Evolutionary conservation across 225 moss, liverwort and hornwort species (phyloP), one percentile per base, ranked within the genome.

Genomic region (Physcomitrellopsis africana): DNA sequence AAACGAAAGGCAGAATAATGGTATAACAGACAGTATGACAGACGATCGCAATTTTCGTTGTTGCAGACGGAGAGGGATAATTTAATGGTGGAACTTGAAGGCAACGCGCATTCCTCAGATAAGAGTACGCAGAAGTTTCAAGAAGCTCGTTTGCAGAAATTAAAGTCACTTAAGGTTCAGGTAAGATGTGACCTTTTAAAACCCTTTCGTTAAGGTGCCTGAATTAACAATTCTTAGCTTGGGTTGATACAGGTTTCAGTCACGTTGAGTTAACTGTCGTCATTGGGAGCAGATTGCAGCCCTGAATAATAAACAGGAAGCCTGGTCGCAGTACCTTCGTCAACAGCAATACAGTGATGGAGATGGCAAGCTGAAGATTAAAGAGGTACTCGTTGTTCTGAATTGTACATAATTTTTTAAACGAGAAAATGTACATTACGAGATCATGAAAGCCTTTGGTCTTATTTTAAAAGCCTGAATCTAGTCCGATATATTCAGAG

Each of bases 151-250:
- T 63, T 79, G 77, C 86, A 83, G 12, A 89, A 90, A 80, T 61
- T 89, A 18, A 89, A 89, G 64, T 83, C 85, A 48, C 85, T 90
- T 9, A 90, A 90, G 64, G 76, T 72, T 72, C 92, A 93, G 90
- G 90, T 90, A 72, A 83, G 77, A 65, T 60, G 72, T 14, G 67
- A 76, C 66, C 71, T 60, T 45, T 67, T 44, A 72, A 69, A 72
- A 72, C 64, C 65, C 78, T 82, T 65, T 78, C 77, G 64, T 69
- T 49, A 70, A 77, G 64, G 70, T 65, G 58, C 56, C 58, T 22
- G 7, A 37, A 37, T 37, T 65, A 43, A 63, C 76, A 66, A 72
- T 58, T 78, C 59, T 82, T 57, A 64, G 74, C 65, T 69, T 70
- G 65, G 74, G 69, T 78, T 77, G 74, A 69, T 82, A 63, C 78